Conservation (phyloP, 805 yeast genomes). For the Wickerhamomyces bovis region DNA sequence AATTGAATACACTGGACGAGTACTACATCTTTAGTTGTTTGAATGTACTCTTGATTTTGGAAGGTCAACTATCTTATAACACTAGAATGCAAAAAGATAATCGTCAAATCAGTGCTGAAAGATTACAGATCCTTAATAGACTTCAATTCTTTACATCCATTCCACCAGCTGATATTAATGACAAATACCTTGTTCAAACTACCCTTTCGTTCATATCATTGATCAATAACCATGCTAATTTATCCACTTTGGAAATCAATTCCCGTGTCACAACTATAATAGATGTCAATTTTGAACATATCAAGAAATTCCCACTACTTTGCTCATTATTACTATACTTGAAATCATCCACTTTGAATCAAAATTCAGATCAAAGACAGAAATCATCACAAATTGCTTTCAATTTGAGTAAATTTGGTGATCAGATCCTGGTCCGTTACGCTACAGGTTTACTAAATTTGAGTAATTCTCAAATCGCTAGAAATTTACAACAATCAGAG, state of each 20-base stretch:
- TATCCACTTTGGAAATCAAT: conserved; percentile 14
- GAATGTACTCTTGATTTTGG: conserved; percentile 11
- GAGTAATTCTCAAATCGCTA: conserved; percentile 18
- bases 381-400: conserved; percentile 23
- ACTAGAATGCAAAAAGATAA: conserved; percentile 3
- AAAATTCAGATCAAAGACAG: conserved; percentile 25
- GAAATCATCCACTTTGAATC: conserved; percentile 19
- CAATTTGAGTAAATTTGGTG: conserved; percentile 22
- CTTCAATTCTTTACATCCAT: conserved; percentile 2
- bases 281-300: conserved; percentile 12
- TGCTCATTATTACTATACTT: conserved; percentile 18
- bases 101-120: conserved; percentile 2
- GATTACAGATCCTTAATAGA: conserved; percentile 1
- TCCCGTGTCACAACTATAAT: conserved; percentile 4
- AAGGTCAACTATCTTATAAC: conserved; percentile 10
- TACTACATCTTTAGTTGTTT: conserved; percentile 9
- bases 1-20: conserved; percentile 8
- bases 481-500: conserved; percentile 20
- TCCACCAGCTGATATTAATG: conserved; percentile 3
- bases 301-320: conserved; percentile 17
- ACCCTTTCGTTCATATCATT: conserved; percentile 9
- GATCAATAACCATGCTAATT: conserved; percentile 12
- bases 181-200: conserved; percentile 12
- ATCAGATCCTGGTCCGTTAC: conserved; percentile 20
- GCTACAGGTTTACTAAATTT: conserved; percentile 19